phyloP scores from a whole-genome alignment of 2,329 filamentous ascomycete genomes.

The Arthrobotrys entomopaga region DNA sequence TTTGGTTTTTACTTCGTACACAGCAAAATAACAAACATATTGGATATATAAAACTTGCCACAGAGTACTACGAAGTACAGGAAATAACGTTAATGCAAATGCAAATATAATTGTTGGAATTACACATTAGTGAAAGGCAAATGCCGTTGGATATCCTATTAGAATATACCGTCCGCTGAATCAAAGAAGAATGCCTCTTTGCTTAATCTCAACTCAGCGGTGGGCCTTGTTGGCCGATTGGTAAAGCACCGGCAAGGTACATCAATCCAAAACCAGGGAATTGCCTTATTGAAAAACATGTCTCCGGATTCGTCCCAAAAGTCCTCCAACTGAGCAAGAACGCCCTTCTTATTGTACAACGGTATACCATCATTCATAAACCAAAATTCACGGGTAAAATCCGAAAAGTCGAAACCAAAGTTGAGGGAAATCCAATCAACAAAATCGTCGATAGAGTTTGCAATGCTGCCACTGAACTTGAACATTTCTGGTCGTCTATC shows the following conservation, averaged over 20 bases:
- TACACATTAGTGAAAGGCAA: not conserved
- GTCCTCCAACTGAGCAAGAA: constrained; percentile 37
- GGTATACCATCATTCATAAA: constrained; percentile 45
- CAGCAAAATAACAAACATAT: not conserved
- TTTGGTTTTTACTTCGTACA: no score
- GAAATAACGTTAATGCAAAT: not conserved
- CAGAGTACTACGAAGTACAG: no score
- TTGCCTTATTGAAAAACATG: constrained; percentile 47
- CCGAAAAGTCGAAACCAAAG: constrained; percentile 33
- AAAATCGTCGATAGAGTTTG: constrained; percentile 39
- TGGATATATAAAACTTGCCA: not conserved
- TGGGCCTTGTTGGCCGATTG: constrained; percentile 19
- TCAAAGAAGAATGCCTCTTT: constrained; percentile 17
- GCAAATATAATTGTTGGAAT: constrained; percentile 7
- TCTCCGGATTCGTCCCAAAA: constrained; percentile 49
- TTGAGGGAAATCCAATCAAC: constrained; percentile 35
- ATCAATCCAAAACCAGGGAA: constrained; percentile 54
- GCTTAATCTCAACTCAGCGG: constrained; percentile 19
- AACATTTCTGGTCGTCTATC: constrained; percentile 44
- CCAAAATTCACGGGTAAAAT: constrained; percentile 39
- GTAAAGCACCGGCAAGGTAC: constrained; percentile 43
- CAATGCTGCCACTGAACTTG: constrained; percentile 42
- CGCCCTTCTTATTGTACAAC: constrained; percentile 27
- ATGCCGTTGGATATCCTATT: constrained; percentile 3
- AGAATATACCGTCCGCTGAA: constrained; percentile 23